These are phyloP conservation scores for Syzygium jambos DNA, from an alignment of 345 rosid genomes.

Conservation along the genomic window DNA sequence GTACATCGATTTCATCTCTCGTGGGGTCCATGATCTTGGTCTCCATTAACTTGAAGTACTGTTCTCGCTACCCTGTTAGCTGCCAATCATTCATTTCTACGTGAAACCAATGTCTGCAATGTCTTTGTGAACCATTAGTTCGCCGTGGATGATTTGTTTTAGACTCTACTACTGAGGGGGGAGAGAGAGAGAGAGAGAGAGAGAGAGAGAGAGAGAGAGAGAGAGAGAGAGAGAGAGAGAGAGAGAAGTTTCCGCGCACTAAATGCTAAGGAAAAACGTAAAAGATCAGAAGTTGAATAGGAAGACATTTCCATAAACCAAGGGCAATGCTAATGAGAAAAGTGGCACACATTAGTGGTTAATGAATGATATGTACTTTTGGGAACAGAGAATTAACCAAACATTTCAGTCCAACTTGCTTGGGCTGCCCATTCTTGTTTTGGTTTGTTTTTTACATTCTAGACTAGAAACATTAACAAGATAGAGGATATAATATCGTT, in stretches of 20 bases:
- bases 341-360: background rate
- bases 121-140: background rate
- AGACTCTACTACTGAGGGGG: background rate
- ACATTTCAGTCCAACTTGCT: background rate
- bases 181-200: background rate
- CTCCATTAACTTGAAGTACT: background rate
- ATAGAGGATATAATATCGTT: background rate
- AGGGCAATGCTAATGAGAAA: background rate
- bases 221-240: background rate
- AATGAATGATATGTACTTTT: background rate
- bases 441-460: background rate
- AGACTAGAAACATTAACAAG: background rate
- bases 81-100: background rate
- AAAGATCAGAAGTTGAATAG: background rate
- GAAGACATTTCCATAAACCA: background rate
- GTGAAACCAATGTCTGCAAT: background rate
- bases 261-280: background rate
- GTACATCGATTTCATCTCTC: background rate
- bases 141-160: background rate
- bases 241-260: background rate
- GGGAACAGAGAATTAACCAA: background rate
- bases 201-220: too few relatives aligned
- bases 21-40: background rate
- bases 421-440: background rate
- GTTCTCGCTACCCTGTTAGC: background rate